Percentiles rank a stretch among this genome's conserved stretches.
These are phyloP conservation scores for Panicum hallii DNA, from an alignment of 202 grass and related monocot species.

Conservation along the genomic window DNA sequence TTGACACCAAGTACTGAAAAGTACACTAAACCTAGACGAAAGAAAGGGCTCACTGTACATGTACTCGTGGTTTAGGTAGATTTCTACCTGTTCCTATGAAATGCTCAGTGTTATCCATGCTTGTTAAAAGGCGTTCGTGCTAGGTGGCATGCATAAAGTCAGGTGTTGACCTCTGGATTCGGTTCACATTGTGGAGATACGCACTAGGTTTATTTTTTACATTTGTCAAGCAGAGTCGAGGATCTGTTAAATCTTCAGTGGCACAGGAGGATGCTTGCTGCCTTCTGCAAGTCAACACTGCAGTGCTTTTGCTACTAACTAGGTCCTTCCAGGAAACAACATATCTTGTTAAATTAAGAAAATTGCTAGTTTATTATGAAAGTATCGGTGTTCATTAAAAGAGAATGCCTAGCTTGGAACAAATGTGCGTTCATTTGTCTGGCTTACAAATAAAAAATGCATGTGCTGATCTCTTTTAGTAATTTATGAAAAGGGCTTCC, in stretches of 20 bases:
- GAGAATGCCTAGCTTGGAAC: neutral
- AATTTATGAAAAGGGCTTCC: neutral
- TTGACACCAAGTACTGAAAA: conserved; percentile 35
- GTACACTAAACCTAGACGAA: conserved; percentile 8
- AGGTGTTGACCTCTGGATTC: conserved; percentile 44
- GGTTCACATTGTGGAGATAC: conserved; percentile 34
- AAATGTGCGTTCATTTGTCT: neutral
- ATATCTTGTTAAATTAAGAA: conserved; percentile 13
- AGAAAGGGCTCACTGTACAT: conserved; percentile 7
- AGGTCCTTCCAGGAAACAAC: conserved; percentile 30
- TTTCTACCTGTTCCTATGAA: conserved; percentile 30
- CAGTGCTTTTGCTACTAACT: neutral
- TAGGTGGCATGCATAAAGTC: conserved; percentile 25
- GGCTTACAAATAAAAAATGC: neutral
- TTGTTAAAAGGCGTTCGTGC: neutral
- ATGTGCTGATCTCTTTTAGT: neutral
- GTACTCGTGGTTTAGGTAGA: conserved; percentile 44
- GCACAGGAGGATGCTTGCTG: conserved; percentile 38
- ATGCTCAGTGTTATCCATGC: neutral
- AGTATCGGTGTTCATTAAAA: neutral
- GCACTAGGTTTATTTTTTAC: conserved; percentile 29
- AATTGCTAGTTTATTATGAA: neutral
- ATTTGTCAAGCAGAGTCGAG: conserved; percentile 11
- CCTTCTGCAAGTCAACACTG: conserved; percentile 45
- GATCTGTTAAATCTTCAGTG: conserved; percentile 37